Evolutionary conservation across 2,329 filamentous ascomycete species (phyloP), one percentile per base, ranked within the genome.

Genomic region (Cladobotryum protrusum): DNA sequence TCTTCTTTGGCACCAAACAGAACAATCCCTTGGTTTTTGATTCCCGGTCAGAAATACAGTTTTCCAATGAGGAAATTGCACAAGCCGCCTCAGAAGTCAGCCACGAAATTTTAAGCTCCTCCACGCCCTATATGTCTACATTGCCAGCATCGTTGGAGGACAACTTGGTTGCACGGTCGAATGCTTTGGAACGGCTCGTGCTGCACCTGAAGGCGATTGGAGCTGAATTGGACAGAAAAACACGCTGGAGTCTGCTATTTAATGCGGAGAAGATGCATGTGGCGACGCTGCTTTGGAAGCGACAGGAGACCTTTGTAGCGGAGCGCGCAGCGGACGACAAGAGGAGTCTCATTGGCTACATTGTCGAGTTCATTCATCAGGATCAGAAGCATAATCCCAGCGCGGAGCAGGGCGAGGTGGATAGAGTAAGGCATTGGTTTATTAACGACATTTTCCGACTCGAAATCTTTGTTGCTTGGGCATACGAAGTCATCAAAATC

Each of bases 251-350:
- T 54, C 70, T 99, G 32, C 72, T 99, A n/a, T 87, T 84, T 75
- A 84, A 92, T 61, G 92, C 92, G 0, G 93, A 99, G 66, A 96
- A 91, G 67, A 79, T 97, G 70, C 82, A 86, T 40, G 87, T 90
- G 34, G 89, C 89, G 15, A 78, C 80, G 53, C 76, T 82, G 42
- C 76, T 97, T 35, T 97, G 92, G 90, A 83, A 83, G 54, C 76
- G 81, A 47, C 89, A 95, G 61, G 87, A 96, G 62, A 72, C 75
- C 7, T 85, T 85, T 46, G 75, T 84, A 7, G 74, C 79, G 46
- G 74, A 74, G 45, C 79, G 81, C 9, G 72, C 79, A 13, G 73
- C 75, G 15, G 78, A 79, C 35, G 75, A 82, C 39, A 83, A 85
- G 60, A 82, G 82, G 61, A 86, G 84, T 4, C 75, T 95, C 47